Conservation (phyloP, 306 rosid genomes). For the Pyrus betulifolia region DNA sequence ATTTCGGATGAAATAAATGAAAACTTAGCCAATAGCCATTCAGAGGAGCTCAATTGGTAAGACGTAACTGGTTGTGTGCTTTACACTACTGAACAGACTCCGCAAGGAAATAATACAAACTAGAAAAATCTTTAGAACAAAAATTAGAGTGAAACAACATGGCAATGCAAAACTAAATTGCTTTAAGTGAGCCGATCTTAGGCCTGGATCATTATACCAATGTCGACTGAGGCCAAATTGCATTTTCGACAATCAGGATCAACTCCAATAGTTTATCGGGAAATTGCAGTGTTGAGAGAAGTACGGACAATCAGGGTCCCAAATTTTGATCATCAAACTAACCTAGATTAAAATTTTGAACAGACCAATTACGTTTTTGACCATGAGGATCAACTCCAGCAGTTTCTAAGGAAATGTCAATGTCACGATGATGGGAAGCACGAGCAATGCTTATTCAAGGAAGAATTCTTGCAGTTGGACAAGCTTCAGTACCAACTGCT, state of each 20-base stretch:
- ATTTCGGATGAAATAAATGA: too few relatives aligned
- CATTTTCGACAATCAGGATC: slow-evolving; percentile 41
- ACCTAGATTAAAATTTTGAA: slow-evolving; percentile 47
- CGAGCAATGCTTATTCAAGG: slow-evolving; percentile 79
- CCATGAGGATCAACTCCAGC: slow-evolving; percentile 47
- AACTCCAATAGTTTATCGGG: slow-evolving; percentile 57
- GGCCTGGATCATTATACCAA: slow-evolving; percentile 8
- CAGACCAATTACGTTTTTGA: slow-evolving; percentile 54
- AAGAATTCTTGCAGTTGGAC: slow-evolving; percentile 56
- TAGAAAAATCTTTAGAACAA: neutral
- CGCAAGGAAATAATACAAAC: neutral
- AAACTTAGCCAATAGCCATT: too few relatives aligned
- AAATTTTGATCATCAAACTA: slow-evolving; percentile 14
- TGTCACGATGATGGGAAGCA: slow-evolving; percentile 72
- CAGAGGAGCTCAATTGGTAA: neutral
- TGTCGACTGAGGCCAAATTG: slow-evolving; percentile 40
- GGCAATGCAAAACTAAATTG: neutral
- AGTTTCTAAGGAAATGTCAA: slow-evolving; percentile 86
- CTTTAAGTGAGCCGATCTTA: neutral
- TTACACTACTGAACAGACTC: neutral
- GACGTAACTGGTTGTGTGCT: neutral
- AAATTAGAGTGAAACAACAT: neutral
- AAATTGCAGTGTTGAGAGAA: slow-evolving; percentile 48
- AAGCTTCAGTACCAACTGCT: slow-evolving; percentile 46
- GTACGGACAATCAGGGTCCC: slow-evolving; percentile 30